Evolutionary conservation across 2,329 filamentous ascomycete genomes (phyloP).

Genomic region (Neofusicoccum ribis): DNA sequence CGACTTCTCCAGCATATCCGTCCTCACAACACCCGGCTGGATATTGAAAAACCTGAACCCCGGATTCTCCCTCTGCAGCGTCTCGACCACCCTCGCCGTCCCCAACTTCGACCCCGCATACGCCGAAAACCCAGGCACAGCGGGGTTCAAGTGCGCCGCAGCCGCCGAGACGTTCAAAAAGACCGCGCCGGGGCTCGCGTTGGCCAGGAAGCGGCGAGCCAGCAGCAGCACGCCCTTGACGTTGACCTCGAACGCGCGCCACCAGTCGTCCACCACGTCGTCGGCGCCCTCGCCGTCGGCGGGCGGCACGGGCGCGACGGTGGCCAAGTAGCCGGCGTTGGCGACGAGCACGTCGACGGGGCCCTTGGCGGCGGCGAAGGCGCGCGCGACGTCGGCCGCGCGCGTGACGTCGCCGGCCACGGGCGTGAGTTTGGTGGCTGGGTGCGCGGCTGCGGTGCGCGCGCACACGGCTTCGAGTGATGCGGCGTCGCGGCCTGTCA

Average conservation of each 20-base stretch:
- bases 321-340: conserved; percentile 26
- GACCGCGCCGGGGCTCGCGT: conserved; percentile 24
- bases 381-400: conserved; percentile 23
- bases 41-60: conserved; percentile 38
- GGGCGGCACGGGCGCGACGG: conserved; percentile 11
- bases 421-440: conserved; percentile 22
- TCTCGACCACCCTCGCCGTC: conserved; percentile 37
- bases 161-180: conserved; percentile 27
- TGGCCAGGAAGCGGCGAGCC: conserved; percentile 27
- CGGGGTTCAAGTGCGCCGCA: conserved; percentile 21
- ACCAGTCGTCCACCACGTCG: conserved; percentile 15
- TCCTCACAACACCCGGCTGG: conserved; percentile 46
- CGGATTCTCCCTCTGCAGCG: conserved; percentile 39
- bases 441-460: conserved; percentile 1
- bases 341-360: conserved; percentile 27
- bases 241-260: conserved; percentile 24
- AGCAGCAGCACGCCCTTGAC: conserved; percentile 25
- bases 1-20: conserved; percentile 33
- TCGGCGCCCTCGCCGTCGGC: not conserved
- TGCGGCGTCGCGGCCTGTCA: conserved; percentile 44
- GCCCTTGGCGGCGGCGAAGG: conserved; percentile 23
- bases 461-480: conserved; percentile 35
- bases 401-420: conserved; percentile 26
- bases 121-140: conserved; percentile 19
- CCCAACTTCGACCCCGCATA: conserved; percentile 43